Evolutionary conservation across 1,139 yeast species (phyloP), one percentile per base, ranked within the genome.

Genomic region (Blastobotrys persicus): DNA sequence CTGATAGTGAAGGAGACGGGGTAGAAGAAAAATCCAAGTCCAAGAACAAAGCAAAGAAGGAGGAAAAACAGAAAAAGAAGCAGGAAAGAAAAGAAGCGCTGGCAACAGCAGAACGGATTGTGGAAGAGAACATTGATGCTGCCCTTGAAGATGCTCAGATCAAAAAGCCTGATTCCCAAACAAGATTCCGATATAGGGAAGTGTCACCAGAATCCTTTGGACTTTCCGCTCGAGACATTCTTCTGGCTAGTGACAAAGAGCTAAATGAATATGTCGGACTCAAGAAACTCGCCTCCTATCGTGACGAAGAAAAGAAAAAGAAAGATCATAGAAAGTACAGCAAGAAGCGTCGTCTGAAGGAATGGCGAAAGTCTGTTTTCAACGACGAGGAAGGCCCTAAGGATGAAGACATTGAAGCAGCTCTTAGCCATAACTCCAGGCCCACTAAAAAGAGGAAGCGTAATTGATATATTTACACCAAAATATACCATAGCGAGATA

Each of bases 181-280:
- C 84, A 58, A 78, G 75, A 51, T 92, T 92, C 76, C 83, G 82
- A 61, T 94, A 94, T 66, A 79, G 98, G 60, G 96, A 89, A 60
- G 98, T 92, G 2, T 89, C 96, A 0, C 98, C 99, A 2, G 98
- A 94, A 62, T 72, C 91, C 9, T 94, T 80, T 70, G 98, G 98
- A 7, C 76, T 94, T 49, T 77, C 88, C 0, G 78, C 94, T 0
- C 77, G 95, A 54, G 99, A 94, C 61, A 92, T 94, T 46, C 73
- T 94, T 48, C 71, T 88, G 52, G 99, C 98, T 7, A 94, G 87
- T 62, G 98, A 94, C 65, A 76, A 78, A 54, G 87, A 85, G 48
- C 76, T 94, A 66, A 92, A 92, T 68, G 83, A 80, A 50, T 89
- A 75, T 63, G 84, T 88, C 54, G 95, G 97, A 12, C 73, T 94